Conservation (phyloP, 768 basidiomycete species). For the Agrocybe praecox region DNA sequence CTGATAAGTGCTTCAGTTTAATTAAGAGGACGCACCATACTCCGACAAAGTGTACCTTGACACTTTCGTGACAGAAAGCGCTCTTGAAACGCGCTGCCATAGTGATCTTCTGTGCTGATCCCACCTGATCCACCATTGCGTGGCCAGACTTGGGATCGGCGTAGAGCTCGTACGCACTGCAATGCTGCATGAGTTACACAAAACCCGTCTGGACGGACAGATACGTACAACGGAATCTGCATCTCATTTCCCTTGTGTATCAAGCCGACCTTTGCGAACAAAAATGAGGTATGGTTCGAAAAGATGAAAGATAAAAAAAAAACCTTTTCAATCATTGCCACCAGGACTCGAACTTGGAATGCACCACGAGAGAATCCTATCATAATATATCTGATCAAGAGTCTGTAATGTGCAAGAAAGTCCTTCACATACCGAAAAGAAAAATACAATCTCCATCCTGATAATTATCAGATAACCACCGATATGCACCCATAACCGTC, state of each 20-base stretch:
- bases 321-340: slow-evolving; percentile 11
- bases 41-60: slow-evolving; percentile 28
- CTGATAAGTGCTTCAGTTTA: neutral
- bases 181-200: neutral
- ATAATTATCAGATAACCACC: too few relatives aligned
- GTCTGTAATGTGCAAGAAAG: too few relatives aligned
- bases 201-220: neutral
- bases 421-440: slow-evolving; percentile 7
- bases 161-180: slow-evolving; percentile 19
- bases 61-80: slow-evolving; percentile 21
- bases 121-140: slow-evolving; percentile 1
- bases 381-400: neutral
- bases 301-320: neutral
- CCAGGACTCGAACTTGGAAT: slow-evolving; percentile 9
- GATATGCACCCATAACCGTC: too few relatives aligned
- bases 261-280: slow-evolving; percentile 39
- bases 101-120: neutral
- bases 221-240: slow-evolving; percentile 25
- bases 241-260: slow-evolving; percentile 42
- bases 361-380: slow-evolving; percentile 13
- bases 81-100: slow-evolving; percentile 19
- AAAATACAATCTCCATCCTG: slow-evolving; percentile 9
- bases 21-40: neutral
- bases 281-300: neutral
- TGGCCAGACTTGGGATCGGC: neutral